Evolutionary conservation across 169 alveolate species (phyloP), one percentile per base, ranked within the genome.

Genomic region (Plasmodium berghei): DNA sequence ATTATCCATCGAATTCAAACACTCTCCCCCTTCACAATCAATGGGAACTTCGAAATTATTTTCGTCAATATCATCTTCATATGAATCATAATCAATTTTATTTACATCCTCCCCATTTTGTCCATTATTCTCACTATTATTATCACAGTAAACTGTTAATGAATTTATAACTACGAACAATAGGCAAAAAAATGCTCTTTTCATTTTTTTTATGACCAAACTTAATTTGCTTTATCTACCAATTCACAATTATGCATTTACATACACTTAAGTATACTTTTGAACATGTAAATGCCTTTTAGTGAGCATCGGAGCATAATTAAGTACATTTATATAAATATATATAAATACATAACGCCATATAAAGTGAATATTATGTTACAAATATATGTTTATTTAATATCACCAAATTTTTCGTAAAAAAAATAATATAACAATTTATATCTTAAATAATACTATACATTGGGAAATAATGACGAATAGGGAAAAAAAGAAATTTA

Each of bases 11-110:
- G 83, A 67, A 42, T 64, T 42, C 2, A 73, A 63, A 26, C 90
- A 87, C 2, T 71, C 71, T 9, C 61, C 91, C 46, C 49, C 89
- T 1, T 40, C 28, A 42, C 90, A 87, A 54, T 87, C 49, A 2
- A 87, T 42, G 16, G 92, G 87, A 8, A 74, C 52, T 58, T 87
- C 92, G 24, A 74, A 69, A 26, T 72, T 69, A 46, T 87, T 45
- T 18, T 87, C 73, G 18, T 70, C 83, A 5, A n/a, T 40, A 16
- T 71, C 92, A 14, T 87, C 77, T 45, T 55, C 85, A 22, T 52
- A 58, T 1, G 55, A 58, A 0, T 87, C 92, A 9, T 69, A 62
- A 16, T 87, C 49, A 18, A 10, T 45, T 5, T 63, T 75, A 61
- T 8, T 59, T 55, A 61, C 16, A 46, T 28, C 18, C 26, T 48